Base-by-base conservation (phyloP, 495 filamentous ascomycete genomes). In the Aspergillus sparsus region DNA sequence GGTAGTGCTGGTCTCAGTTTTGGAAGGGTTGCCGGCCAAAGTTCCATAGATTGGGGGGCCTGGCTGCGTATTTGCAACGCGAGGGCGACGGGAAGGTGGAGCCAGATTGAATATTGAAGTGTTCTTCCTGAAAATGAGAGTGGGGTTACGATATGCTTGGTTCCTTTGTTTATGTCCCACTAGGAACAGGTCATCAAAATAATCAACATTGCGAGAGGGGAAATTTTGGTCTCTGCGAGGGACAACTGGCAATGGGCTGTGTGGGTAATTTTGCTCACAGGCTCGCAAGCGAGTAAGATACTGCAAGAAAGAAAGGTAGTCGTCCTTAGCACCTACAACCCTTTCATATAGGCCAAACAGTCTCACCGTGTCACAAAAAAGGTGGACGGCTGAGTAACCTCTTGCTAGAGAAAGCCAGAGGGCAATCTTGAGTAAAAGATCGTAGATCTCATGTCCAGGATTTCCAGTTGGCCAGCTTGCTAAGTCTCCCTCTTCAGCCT, bases 331-430 rank as follows among this genome's bases (percentile, higher is more conserved):
- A 1, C 21, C 12, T 11, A 41, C 36, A 35, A 51, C 33, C 1
- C 60, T 62, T 15, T 56, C 44, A 33, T 42, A 39, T 4, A 53
- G 18, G 5, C 61, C 59, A 27, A 72, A 72, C 3, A 62, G 47
- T 10, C 64, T 59, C 9, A 53, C 59, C 13, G 66, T 31, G 39
- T 72, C 68, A 49, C 64, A 68, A 45, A 68, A 72, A 7, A 72
- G 61, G 53, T 72, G 70, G 7, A 70, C 70, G 4, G 70, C 66
- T 3, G 70, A 32, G 2, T 64, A 51, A 15, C 70, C 70, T 41
- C 70, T 58, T n/a, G 66, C 68, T 3, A 70, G 39, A 21, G 57
- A 53, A 18, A 72, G 61, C 70, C 70, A 72, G 32, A 68, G 32
- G 0, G 66, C 66, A 5, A 56, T 67, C 36, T 65, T 65, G 53